Percentiles rank a stretch among this genome's conserved stretches.
These are phyloP conservation scores for Nakaseomyces uthaithaninus DNA, from an alignment of 1,139 yeast species.

Conservation along the genomic window DNA sequence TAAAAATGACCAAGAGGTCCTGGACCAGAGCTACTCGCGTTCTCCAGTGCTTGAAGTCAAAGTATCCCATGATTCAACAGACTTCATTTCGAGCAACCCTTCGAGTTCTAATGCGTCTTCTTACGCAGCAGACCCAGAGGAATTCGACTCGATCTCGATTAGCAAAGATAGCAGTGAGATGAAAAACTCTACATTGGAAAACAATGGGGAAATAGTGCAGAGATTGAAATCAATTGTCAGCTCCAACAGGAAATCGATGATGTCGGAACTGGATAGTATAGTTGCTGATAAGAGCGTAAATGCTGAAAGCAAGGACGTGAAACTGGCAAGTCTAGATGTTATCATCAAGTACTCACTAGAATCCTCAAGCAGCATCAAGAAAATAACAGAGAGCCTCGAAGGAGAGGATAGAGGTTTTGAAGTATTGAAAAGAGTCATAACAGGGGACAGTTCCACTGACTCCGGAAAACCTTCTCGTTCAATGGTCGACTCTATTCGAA, in stretches of 20 bases:
- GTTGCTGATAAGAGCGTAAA: not conserved
- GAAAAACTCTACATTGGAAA: not conserved
- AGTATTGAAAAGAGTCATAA: conserved; percentile 23
- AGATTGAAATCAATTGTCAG: not conserved
- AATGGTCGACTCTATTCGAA: conserved; percentile 8
- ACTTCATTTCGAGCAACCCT: not conserved
- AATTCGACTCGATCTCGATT: not conserved
- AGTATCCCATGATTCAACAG: not conserved
- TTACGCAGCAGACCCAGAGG: not conserved
- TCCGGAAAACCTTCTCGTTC: conserved; percentile 6
- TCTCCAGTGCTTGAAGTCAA: not conserved
- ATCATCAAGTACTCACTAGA: conserved; percentile 22
- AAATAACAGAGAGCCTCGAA: conserved; percentile 9
- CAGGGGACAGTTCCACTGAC: conserved; percentile 16
- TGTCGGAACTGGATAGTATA: not conserved
- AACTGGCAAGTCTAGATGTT: conserved; percentile 15
- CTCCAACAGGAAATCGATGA: conserved; percentile 1
- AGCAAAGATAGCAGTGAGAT: not conserved
- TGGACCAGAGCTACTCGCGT: conserved; percentile 1
- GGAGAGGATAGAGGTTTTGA: conserved; percentile 12
- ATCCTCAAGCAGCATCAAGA: conserved; percentile 23
- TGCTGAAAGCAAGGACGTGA: not conserved
- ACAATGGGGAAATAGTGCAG: not conserved
- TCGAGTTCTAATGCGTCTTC: not conserved
- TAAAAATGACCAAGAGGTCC: not conserved